A percentile compares a stretch with the other conserved stretches of the same genome.
These are phyloP conservation scores for Ustilago loliicola DNA, from an alignment of 1,284 basidiomycete species.

Conservation along the genomic window DNA sequence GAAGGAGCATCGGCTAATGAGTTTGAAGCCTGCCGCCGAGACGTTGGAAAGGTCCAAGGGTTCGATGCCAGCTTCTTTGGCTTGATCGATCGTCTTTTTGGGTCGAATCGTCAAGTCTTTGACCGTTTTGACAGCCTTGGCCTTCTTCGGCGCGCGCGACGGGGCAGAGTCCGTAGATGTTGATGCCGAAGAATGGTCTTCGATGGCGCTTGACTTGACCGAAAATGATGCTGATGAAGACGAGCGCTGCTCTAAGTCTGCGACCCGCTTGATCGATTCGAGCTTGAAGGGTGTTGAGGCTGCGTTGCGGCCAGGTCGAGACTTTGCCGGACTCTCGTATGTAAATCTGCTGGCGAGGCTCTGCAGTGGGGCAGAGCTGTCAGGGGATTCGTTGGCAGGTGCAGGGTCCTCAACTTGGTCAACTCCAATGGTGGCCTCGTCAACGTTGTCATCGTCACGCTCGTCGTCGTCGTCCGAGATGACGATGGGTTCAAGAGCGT, in stretches of 20 bases:
- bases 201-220: background rate
- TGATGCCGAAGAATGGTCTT: background rate
- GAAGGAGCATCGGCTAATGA: slow-evolving; percentile 37
- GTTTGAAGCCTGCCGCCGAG: slow-evolving; percentile 19
- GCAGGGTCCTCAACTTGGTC: background rate
- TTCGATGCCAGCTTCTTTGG: slow-evolving; percentile 16
- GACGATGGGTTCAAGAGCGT: slow-evolving; percentile 16
- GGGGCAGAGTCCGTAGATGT: background rate
- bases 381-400: slow-evolving; percentile 4
- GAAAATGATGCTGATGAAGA: slow-evolving; percentile 10
- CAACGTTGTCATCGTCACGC: background rate
- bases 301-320: background rate
- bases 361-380: background rate
- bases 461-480: slow-evolving; percentile 31
- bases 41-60: slow-evolving; percentile 22
- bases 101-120: slow-evolving; percentile 6
- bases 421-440: background rate
- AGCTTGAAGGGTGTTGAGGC: background rate
- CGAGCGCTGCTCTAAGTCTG: background rate
- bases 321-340: slow-evolving; percentile 24
- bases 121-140: slow-evolving; percentile 12
- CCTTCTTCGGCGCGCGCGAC: slow-evolving; percentile 4
- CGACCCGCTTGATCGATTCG: background rate
- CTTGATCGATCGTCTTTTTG: slow-evolving; percentile 26
- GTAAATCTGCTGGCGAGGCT: slow-evolving; percentile 16